Conservation (phyloP, 768 basidiomycete genomes). For the Candolleomyces efflorescens region DNA sequence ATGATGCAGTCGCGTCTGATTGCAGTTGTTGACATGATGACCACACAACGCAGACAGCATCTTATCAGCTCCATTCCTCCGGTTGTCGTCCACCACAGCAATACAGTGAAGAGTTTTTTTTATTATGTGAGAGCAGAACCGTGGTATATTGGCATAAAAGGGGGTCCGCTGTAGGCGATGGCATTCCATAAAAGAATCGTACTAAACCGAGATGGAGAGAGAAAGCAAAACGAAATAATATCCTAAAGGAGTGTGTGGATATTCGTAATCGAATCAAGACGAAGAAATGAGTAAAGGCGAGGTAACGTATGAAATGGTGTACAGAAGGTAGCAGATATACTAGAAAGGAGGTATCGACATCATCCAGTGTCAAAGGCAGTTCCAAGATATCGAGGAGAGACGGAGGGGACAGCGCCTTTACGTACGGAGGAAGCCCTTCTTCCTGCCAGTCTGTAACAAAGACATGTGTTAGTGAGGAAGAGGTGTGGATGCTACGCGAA, state of each 20-base stretch:
- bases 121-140: conserved; percentile 15
- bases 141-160: conserved; percentile 46
- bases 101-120: neutral
- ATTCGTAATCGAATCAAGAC: conserved; percentile 51
- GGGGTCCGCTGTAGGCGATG: conserved; percentile 28
- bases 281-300: conserved; percentile 30
- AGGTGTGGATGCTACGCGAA: conserved; percentile 13
- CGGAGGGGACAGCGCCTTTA: conserved; percentile 31
- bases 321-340: conserved; percentile 28
- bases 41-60: conserved; percentile 19
- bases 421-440: conserved; percentile 74
- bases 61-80: neutral
- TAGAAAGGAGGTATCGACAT: conserved; percentile 21
- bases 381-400: conserved; percentile 18
- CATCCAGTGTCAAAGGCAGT: conserved; percentile 25
- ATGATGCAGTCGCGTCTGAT: conserved; percentile 17
- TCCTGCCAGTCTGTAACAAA: conserved; percentile 48
- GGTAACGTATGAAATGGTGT: conserved; percentile 35
- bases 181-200: conserved; percentile 38
- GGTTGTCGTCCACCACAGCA: neutral
- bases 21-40: conserved; percentile 37
- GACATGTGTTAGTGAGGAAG: conserved; percentile 13
- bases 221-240: conserved; percentile 48
- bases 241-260: conserved; percentile 52
- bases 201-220: conserved; percentile 44